Evolutionary conservation across 202 grass and related monocot species (phyloP), one percentile per base, ranked within the genome.

Genomic region (Thinopyrum obtusiflorum): DNA sequence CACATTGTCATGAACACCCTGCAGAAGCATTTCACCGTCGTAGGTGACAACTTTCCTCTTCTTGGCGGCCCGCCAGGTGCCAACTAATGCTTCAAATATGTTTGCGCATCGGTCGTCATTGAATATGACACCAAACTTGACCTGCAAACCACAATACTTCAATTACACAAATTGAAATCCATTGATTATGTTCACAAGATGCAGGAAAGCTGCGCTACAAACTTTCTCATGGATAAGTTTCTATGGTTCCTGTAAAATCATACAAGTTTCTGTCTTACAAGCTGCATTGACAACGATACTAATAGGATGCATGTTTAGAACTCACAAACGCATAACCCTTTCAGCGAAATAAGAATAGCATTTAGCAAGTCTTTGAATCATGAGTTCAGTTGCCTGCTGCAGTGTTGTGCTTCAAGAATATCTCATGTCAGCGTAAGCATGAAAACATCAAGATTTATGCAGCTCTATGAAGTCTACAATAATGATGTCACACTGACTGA

Each of bases 51-150:
- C 18, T 79, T 95, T 95, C 68, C 96, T 92, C 77, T 94, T 95
- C 82, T 98, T 98, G 15, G 93, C 86, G 0, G 96, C 96, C 21
- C 96, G 79, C 72, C 95, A 83, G 75, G 93, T 98, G 66, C 96
- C 91, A 20, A 98, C 96, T 51, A 98, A 71, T 46, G 96, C 93
- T 90, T 98, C 96, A 78, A 98, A 98, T 51, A 98, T 94, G 85
- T 98, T 98, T n/a, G 93, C 93, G 11, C 93, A 95, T 25, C 88
- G 89, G 25, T 98, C 96, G 21, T 98, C 93, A 6, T 98, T 94
- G 73, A 98, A 98, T 23, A 98, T 77, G 36, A 98, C 93, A 74
- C 96, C 96, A 3, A 98, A 98, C 51, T 69, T 98, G 35, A 95
- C 93, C 96, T 98, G 86, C 17, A 80, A 88, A 64, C 42, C 4